These are phyloP conservation scores for Cryptococcus sp. DNA, from an alignment of 1,284 basidiomycete species.

Conservation along the genomic window DNA sequence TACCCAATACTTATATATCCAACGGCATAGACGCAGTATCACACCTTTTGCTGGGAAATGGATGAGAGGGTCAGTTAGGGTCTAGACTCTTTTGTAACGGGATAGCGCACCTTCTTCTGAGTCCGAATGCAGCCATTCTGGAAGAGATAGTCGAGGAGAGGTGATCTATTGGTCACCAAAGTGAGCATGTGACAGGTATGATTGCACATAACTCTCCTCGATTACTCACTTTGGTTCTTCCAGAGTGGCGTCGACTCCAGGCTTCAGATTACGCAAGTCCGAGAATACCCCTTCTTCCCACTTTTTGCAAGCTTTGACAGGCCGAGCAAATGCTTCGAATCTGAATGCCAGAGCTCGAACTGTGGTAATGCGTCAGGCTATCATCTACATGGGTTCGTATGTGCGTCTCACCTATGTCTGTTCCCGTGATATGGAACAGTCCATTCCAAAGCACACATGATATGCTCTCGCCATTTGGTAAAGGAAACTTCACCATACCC, in stretches of 20 bases:
- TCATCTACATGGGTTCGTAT: not conserved
- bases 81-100: not conserved
- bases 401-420: conserved; percentile 52
- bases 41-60: too few species aligned
- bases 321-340: conserved; percentile 74
- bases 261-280: conserved; percentile 85
- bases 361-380: conserved; percentile 8
- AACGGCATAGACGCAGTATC: too few species aligned
- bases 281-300: conserved; percentile 85
- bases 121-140: conserved; percentile 92
- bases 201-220: not conserved
- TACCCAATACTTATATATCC: too few species aligned
- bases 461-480: conserved; percentile 80
- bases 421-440: conserved; percentile 86
- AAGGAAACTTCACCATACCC: conserved; percentile 51
- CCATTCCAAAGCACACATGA: conserved; percentile 86
- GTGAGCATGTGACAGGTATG: not conserved
- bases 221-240: conserved; percentile 77
- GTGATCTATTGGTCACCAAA: conserved; percentile 27
- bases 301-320: conserved; percentile 45
- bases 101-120: conserved; percentile 86
- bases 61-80: not conserved
- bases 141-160: conserved; percentile 84
- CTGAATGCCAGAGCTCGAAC: conserved; percentile 83
- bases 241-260: conserved; percentile 79